Evolutionary conservation across 495 filamentous ascomycete genomes (phyloP).

Genomic region (Penicillium herquei): DNA sequence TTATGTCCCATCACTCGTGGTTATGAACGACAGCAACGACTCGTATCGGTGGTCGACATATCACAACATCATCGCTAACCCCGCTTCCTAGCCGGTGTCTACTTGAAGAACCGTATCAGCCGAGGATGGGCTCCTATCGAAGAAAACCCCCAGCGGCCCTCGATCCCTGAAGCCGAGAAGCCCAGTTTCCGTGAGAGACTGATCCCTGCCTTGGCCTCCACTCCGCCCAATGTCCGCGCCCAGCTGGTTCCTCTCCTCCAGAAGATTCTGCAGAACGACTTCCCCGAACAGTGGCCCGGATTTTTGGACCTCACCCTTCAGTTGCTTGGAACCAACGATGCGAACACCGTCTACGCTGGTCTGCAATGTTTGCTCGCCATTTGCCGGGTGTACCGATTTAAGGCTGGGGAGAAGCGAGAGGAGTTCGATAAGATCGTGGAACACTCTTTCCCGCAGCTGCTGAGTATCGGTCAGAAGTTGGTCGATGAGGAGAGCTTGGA

Average conservation of each 20-base stretch:
- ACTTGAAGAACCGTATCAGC: conserved; percentile 94
- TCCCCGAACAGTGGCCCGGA: conserved; percentile 87
- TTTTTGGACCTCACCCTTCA: conserved; percentile 90
- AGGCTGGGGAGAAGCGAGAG: conserved; percentile 72
- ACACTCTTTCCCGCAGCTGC: conserved; percentile 84
- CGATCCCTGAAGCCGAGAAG: conserved; percentile 87
- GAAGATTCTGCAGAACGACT: conserved; percentile 93
- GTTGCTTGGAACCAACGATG: conserved; percentile 78
- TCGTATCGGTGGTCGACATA: too few species aligned
- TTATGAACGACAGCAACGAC: neutral
- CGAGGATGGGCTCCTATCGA: conserved; percentile 83
- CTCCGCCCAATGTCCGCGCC: conserved; percentile 74
- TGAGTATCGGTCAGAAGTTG: conserved; percentile 80
- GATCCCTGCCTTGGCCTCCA: conserved; percentile 80
- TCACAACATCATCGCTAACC: conserved; percentile 8
- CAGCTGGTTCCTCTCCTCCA: conserved; percentile 92
- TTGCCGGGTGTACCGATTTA: conserved; percentile 92
- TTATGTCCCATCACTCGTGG: conserved; percentile 3
- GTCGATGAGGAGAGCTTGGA: conserved; percentile 88
- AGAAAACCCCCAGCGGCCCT: conserved; percentile 57
- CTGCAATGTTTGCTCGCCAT: conserved; percentile 91
- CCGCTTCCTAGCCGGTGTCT: conserved; percentile 74
- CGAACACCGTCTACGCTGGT: conserved; percentile 83
- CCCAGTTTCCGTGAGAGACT: conserved; percentile 80
- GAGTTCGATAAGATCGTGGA: conserved; percentile 95